phyloP scores from a whole-genome alignment of 2,329 filamentous ascomycete genomes.

The Penicillium sp. region DNA sequence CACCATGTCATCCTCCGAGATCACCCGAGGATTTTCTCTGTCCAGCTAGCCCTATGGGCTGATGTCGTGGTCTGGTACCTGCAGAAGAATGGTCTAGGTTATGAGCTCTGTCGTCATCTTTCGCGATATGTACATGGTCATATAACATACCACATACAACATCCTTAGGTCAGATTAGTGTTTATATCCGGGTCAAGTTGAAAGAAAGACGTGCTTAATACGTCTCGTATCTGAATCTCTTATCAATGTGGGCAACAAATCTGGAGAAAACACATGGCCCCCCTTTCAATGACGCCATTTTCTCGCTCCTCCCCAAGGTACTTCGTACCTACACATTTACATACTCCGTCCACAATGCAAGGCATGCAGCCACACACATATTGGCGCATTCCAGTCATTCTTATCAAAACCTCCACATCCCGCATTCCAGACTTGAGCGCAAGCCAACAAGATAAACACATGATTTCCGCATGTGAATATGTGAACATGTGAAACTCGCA shows the following conservation, averaged over 20 bases:
- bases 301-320: background rate
- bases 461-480: conserved; percentile 1
- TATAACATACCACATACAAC: background rate
- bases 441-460: background rate
- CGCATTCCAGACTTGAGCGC: background rate
- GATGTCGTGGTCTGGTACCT: conserved; percentile 12
- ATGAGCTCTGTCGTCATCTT: conserved; percentile 9
- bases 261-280: conserved; percentile 7
- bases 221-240: background rate
- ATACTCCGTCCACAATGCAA: background rate
- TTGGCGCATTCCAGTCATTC: background rate
- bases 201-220: background rate
- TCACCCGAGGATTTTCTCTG: conserved; percentile 14
- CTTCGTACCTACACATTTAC: background rate
- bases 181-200: background rate
- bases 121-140: background rate
- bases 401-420: background rate
- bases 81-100: conserved; percentile 17
- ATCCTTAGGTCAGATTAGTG: background rate
- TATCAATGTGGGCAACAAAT: conserved; percentile 5
- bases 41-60: conserved; percentile 5
- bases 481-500: conserved; percentile 1
- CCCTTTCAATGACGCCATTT: conserved; percentile 1
- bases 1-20: conserved; percentile 20
- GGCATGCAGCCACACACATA: background rate